Percentiles rank a stretch among this genome's conserved stretches.
These are phyloP conservation scores for Colletotrichum liaoningense DNA, from an alignment of 2,329 filamentous ascomycete species.

Conservation along the genomic window DNA sequence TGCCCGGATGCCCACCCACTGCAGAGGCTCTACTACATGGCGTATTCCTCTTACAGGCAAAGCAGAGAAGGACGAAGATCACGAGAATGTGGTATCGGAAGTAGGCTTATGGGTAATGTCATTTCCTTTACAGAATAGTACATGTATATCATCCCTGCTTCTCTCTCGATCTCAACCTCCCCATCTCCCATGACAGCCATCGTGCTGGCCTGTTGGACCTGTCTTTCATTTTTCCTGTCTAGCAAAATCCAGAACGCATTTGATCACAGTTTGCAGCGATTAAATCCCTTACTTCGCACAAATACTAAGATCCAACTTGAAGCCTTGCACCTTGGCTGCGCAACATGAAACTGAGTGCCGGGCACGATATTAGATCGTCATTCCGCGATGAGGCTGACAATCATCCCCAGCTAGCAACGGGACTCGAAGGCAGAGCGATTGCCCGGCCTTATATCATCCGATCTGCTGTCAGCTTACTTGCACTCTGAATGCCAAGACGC, in stretches of 20 bases:
- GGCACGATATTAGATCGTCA: neutral
- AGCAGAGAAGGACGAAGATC: conserved; percentile 67
- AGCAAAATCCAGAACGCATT: too few species aligned
- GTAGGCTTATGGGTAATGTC: conserved; percentile 38
- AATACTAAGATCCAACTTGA: too few species aligned
- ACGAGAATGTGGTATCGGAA: conserved; percentile 65
- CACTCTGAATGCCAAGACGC: neutral
- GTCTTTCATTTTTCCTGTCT: neutral
- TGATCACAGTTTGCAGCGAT: too few species aligned
- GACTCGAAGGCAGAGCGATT: neutral
- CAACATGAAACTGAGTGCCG: neutral
- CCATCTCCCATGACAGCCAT: neutral
- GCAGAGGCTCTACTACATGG: conserved; percentile 62
- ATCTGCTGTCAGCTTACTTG: neutral
- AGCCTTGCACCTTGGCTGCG: neutral
- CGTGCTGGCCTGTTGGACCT: too few species aligned
- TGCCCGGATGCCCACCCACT: conserved; percentile 70
- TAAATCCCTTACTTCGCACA: too few species aligned
- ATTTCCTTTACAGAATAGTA: neutral
- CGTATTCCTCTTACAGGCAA: conserved; percentile 76
- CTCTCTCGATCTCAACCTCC: neutral
- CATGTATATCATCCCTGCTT: neutral
- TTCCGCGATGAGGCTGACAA: neutral
- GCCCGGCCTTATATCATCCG: neutral
- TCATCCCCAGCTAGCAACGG: neutral